Base-by-base conservation (phyloP, 2,329 filamentous ascomycete species). In the Gremmenia infestans region DNA sequence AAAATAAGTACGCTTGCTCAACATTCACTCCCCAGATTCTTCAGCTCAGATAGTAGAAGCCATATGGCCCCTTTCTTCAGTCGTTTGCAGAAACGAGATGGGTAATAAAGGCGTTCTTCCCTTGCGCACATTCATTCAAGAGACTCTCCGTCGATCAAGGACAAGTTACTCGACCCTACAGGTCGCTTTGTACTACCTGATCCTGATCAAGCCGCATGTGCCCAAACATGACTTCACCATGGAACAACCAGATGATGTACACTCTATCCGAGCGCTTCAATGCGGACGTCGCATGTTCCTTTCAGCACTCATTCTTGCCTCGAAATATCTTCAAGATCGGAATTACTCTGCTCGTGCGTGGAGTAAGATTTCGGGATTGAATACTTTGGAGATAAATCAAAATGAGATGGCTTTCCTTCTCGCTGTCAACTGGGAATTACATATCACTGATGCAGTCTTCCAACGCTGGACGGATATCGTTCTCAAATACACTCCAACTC, bases 301-400 rank as follows among this genome's bases (percentile, higher is more conserved):
- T 53, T 87, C 94, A 11, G 92, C 93, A 48, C 80, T 99, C 59
- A 97, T 99, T 63, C 80, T 99, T 55, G 94, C 94, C 2, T 97
- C 94, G 37, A 99, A 99, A 77, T 99, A 97, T 71, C 78, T 99
- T 48, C 94, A 99, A 73, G 94, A 99, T 71, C 87, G 93, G 65
- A 99, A 97, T 75, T 99, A 96, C 74, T 97, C 94, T 14, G 91
- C 94, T 49, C 87, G 93, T 54, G 94, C 94, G 43, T 99, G 94
- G 94, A 97, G 93, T 73, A 97, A 96, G 78, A 99, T 99, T 65
- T 97, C 94, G 17, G 94, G 94, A n/a, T 79, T 99, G 55, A 91
- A 89, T 70, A 92, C 91, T 3, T 78, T 83, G 55, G 94, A 99
- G 74, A 97, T 99, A 73, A 97, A 97, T 74, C 88, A 91, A 69